phyloP scores from a whole-genome alignment of 2,329 filamentous ascomycete genomes.

The Magnaporthiopsis rhizophila region DNA sequence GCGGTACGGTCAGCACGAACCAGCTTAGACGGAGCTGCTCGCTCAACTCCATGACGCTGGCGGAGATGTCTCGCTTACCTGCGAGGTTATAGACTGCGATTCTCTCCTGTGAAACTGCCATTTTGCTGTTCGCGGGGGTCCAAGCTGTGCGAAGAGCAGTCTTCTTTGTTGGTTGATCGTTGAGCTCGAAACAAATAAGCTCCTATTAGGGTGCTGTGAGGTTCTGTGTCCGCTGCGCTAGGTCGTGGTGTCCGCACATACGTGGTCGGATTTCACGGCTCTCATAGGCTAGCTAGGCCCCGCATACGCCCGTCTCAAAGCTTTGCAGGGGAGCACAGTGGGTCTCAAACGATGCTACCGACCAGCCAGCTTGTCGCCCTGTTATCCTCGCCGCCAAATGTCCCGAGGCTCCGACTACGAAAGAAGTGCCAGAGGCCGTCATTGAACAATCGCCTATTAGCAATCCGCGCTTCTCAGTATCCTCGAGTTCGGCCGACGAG shows the following conservation, averaged over 20 bases:
- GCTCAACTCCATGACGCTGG: not conserved
- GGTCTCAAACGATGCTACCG: too few species aligned
- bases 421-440: too few species aligned
- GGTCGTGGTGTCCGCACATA: not conserved
- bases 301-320: not conserved
- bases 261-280: not conserved
- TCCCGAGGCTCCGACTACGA: too few species aligned
- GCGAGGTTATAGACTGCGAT: slow-evolving; percentile 61
- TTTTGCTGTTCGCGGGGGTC: slow-evolving; percentile 16
- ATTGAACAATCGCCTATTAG: too few species aligned
- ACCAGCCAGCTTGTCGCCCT: too few species aligned
- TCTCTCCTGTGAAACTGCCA: slow-evolving; percentile 41
- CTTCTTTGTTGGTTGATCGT: not conserved
- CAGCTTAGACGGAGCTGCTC: not conserved
- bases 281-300: not conserved
- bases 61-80: slow-evolving; percentile 32
- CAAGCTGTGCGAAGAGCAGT: slow-evolving; percentile 1
- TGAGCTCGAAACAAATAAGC: not conserved
- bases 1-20: not conserved
- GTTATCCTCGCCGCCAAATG: too few species aligned
- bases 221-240: not conserved
- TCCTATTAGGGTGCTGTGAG: not conserved
- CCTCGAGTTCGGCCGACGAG: not conserved
- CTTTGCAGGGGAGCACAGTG: too few species aligned
- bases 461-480: not conserved